These are phyloP conservation scores for Penicillium sp. DNA, from an alignment of 2,329 filamentous ascomycete species.

Conservation along the genomic window DNA sequence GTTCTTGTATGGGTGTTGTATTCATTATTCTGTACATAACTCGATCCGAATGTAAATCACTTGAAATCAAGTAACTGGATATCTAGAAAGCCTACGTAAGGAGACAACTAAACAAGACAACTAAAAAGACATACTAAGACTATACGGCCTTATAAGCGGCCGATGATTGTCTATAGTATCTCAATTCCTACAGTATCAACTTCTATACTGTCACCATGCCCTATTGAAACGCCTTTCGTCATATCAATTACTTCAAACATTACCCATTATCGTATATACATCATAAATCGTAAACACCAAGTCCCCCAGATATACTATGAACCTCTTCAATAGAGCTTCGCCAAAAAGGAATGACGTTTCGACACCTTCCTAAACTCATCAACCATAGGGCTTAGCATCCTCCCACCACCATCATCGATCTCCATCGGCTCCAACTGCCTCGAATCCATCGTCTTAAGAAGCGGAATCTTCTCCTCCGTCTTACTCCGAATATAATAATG, in stretches of 20 bases:
- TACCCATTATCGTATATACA: neutral
- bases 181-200: no score
- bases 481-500: constrained; percentile 51
- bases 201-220: neutral
- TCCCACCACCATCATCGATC: constrained; percentile 14
- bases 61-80: neutral
- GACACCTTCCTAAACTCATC: constrained; percentile 33
- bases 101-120: no score
- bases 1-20: neutral
- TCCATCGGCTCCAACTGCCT: constrained; percentile 10
- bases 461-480: constrained; percentile 18
- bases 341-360: constrained; percentile 23
- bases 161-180: no score
- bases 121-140: no score
- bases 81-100: no score
- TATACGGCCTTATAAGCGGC: no score
- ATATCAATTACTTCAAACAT: neutral
- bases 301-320: neutral
- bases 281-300: neutral
- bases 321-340: constrained; percentile 21
- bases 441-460: constrained; percentile 1
- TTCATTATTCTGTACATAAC: constrained; percentile 10
- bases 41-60: constrained; percentile 1
- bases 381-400: constrained; percentile 30
- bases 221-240: neutral